Percentiles rank a stretch among this genome's conserved stretches.
Evolutionary conservation across 2,329 filamentous ascomycete species (phyloP).

Genomic region (Esteya vermicola): DNA sequence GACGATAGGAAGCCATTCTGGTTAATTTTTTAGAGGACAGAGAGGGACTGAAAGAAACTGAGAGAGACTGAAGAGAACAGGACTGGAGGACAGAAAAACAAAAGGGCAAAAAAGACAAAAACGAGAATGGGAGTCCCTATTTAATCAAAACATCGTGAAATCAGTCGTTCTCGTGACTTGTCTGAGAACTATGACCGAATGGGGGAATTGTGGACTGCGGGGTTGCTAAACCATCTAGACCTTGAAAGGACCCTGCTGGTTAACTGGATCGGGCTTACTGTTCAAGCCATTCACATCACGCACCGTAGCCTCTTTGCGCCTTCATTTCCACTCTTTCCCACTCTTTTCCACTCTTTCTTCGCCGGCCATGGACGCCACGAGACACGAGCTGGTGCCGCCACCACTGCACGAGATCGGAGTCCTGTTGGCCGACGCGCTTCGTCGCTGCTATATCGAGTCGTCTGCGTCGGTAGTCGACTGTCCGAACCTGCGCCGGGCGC

Average conservation of each 20-base stretch:
- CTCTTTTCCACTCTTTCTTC: background rate
- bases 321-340: too few relatives aligned
- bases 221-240: background rate
- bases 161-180: too few relatives aligned
- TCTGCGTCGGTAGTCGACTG: constrained; percentile 5
- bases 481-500: constrained; percentile 22
- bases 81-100: too few relatives aligned
- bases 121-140: too few relatives aligned
- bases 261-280: too few relatives aligned
- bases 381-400: background rate
- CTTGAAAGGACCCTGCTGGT: background rate
- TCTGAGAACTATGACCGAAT: too few relatives aligned
- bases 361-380: background rate
- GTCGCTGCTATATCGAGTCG: background rate
- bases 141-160: too few relatives aligned
- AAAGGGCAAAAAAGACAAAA: too few relatives aligned
- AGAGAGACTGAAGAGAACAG: background rate
- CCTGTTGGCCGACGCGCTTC: background rate
- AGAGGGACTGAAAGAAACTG: background rate
- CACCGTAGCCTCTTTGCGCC: too few relatives aligned
- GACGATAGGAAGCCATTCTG: background rate
- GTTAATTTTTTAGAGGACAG: background rate
- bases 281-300: too few relatives aligned
- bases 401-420: background rate
- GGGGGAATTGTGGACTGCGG: background rate